A percentile compares a stretch with the other conserved stretches of the same genome.
Evolutionary conservation across 768 basidiomycete species (phyloP).

Genomic region (Mycena vitilis): DNA sequence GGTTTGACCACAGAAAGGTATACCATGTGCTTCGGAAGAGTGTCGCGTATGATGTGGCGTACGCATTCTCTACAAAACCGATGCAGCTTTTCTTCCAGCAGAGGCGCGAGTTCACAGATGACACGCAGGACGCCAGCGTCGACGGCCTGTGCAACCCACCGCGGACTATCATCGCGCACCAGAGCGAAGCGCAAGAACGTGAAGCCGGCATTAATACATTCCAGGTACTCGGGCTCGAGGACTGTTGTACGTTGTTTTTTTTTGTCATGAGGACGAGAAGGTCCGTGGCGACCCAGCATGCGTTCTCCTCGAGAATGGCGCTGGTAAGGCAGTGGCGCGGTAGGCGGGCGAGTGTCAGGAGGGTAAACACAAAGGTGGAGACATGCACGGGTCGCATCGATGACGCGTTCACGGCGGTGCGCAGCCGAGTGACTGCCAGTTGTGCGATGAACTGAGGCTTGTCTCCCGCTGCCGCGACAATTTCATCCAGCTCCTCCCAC

Average conservation of each 20-base stretch:
- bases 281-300: slow-evolving; percentile 21
- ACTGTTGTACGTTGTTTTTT: background rate
- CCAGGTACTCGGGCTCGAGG: background rate
- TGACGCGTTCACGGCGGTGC: slow-evolving; percentile 16
- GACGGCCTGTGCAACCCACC: slow-evolving; percentile 26
- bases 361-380: background rate
- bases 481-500: slow-evolving; percentile 23
- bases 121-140: slow-evolving; percentile 21
- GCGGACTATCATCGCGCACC: slow-evolving; percentile 19
- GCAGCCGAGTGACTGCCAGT: slow-evolving; percentile 16
- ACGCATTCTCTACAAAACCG: background rate
- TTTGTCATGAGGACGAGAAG: slow-evolving; percentile 15
- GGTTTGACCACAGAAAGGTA: slow-evolving; percentile 25
- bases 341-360: slow-evolving; percentile 21
- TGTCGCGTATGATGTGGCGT: slow-evolving; percentile 14
- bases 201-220: slow-evolving; percentile 25
- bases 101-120: slow-evolving; percentile 10
- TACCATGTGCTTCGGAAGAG: slow-evolving; percentile 24
- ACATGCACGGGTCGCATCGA: slow-evolving; percentile 18
- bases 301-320: slow-evolving; percentile 22
- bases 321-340: slow-evolving; percentile 23
- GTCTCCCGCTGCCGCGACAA: slow-evolving; percentile 9
- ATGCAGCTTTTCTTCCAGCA: slow-evolving; percentile 13
- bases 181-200: slow-evolving; percentile 24
- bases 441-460: slow-evolving; percentile 16